Evolutionary conservation across 2,329 filamentous ascomycete species (phyloP).

Genomic region (Aspergillus novoparasiticus): DNA sequence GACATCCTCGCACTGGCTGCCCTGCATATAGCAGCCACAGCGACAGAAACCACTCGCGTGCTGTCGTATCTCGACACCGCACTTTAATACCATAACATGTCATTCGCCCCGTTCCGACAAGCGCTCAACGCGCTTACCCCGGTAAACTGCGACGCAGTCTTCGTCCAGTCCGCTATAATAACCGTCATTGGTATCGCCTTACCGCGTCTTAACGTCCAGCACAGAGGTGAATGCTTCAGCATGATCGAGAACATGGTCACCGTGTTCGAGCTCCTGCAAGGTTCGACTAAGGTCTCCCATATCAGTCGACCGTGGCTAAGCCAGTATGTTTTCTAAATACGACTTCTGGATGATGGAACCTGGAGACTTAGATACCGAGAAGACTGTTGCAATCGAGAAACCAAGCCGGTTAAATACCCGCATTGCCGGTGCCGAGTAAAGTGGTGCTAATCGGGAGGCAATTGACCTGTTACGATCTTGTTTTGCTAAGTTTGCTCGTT

Average conservation of each 20-base stretch:
- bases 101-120: neutral
- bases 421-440: neutral
- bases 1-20: neutral
- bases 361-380: conserved; percentile 21
- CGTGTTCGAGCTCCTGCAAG: conserved; percentile 32
- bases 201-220: neutral
- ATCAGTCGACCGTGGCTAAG: conserved; percentile 42
- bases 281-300: conserved; percentile 29
- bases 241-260: conserved; percentile 30
- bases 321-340: conserved; percentile 51
- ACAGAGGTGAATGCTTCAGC: neutral
- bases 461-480: conserved; percentile 28
- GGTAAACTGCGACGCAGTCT: neutral
- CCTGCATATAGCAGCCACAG: neutral
- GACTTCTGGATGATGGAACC: conserved; percentile 52
- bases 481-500: conserved; percentile 26
- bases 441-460: neutral
- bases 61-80: neutral
- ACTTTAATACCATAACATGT: neutral
- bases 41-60: neutral
- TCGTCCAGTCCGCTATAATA: neutral
- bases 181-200: neutral
- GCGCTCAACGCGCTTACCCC: neutral
- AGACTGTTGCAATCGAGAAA: conserved; percentile 21
- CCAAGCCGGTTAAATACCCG: conserved; percentile 19